Conservation (phyloP, 495 filamentous ascomycete species). For the Lasiosphaeriaceae sp. region DNA sequence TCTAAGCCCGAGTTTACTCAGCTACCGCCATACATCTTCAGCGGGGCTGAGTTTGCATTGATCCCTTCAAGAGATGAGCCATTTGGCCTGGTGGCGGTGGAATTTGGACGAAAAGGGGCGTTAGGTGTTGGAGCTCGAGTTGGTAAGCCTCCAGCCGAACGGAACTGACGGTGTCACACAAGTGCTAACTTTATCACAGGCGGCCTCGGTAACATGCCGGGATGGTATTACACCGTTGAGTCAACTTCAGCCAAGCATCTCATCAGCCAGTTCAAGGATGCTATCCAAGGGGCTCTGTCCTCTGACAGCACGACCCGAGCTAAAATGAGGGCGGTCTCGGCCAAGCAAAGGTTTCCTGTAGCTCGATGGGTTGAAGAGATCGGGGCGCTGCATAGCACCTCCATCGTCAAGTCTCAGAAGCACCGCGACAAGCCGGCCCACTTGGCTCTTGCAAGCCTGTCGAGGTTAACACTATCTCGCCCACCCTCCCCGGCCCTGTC, state of each 20-base stretch:
- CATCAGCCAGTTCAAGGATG: constrained; percentile 66
- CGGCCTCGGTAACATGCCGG: constrained; percentile 77
- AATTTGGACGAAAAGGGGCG: constrained; percentile 75
- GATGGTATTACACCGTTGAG: constrained; percentile 69
- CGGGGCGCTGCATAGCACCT: constrained; percentile 57
- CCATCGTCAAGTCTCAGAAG: constrained; percentile 35
- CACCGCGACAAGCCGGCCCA: constrained; percentile 8
- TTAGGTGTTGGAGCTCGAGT: constrained; percentile 67
- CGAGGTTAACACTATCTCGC: constrained; percentile 1
- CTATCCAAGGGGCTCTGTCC: constrained; percentile 55
- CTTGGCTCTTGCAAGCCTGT: not conserved
- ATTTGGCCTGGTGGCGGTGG: constrained; percentile 71
- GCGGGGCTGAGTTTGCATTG: constrained; percentile 69
- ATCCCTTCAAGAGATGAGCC: constrained; percentile 74
- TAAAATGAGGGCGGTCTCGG: constrained; percentile 69
- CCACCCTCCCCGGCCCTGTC: constrained; percentile 5
- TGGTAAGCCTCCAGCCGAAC: constrained; percentile 46
- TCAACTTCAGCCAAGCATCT: constrained; percentile 68
- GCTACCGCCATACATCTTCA: constrained; percentile 67
- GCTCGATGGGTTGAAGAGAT: constrained; percentile 63
- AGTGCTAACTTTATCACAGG: constrained; percentile 12
- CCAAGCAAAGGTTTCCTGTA: constrained; percentile 72
- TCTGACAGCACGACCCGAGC: constrained; percentile 56
- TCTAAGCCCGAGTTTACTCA: constrained; percentile 71
- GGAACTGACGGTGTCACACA: too few relatives aligned